Conservation (phyloP, 129 eudicot genomes). For the Logfia minima region DNA sequence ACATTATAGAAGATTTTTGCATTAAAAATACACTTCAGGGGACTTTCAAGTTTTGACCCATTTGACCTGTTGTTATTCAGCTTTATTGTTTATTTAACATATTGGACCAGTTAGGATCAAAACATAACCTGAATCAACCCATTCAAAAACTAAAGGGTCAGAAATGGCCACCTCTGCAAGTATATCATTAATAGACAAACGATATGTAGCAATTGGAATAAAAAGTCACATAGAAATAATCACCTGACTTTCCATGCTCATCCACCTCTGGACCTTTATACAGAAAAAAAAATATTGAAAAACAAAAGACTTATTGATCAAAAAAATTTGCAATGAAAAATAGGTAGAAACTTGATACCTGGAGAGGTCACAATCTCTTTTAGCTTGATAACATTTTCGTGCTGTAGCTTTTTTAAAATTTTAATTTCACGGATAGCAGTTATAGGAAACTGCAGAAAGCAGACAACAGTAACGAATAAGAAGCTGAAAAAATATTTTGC, state of each 20-base stretch:
- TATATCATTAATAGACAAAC: not conserved
- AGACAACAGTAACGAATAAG: not conserved
- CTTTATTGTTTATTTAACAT: not conserved
- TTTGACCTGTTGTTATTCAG: not conserved
- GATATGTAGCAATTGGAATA: slow-evolving; percentile 1
- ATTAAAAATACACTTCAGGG: not conserved
- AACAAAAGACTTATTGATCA: slow-evolving; percentile 9
- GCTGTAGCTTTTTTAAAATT: slow-evolving; percentile 68
- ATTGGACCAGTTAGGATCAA: not conserved
- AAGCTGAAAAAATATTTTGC: slow-evolving; percentile 12
- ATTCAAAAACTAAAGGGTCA: not conserved
- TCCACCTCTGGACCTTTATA: slow-evolving; percentile 54
- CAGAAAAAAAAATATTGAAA: not conserved
- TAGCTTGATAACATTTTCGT: slow-evolving; percentile 59
- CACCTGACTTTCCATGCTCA: slow-evolving; percentile 58
- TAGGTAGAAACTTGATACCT: slow-evolving; percentile 33
- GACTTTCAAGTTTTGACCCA: not conserved
- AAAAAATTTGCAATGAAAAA: not conserved
- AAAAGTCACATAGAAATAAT: not conserved
- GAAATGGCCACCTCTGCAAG: slow-evolving; percentile 7
- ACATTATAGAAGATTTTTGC: not conserved
- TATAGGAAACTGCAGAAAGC: slow-evolving; percentile 50
- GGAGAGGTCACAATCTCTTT: slow-evolving; percentile 73
- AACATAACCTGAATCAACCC: not conserved
- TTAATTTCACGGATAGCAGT: slow-evolving; percentile 74